A percentile compares a stretch with the other conserved stretches of the same genome.
Conservation (phyloP, 129 eudicot species). For the Tagetes patula region DNA sequence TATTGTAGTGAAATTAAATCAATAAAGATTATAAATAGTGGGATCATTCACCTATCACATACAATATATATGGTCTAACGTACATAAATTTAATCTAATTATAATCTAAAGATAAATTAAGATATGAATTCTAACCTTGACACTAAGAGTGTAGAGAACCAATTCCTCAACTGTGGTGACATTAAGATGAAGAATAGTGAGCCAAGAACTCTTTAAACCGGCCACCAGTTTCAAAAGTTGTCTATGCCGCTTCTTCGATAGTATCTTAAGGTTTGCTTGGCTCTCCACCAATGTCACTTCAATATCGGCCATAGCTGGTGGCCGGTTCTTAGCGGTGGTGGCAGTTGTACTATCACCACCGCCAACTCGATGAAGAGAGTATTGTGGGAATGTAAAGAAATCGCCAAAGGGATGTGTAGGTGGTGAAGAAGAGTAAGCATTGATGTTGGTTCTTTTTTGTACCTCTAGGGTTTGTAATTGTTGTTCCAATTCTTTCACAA, state of each 20-base stretch:
- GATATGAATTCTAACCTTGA: conserved; percentile 48
- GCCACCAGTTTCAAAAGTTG: conserved; percentile 59
- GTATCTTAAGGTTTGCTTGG: conserved; percentile 70
- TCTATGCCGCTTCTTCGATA: conserved; percentile 51
- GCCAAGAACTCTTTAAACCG: conserved; percentile 56
- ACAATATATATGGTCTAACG: no score
- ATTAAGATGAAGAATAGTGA: conserved; percentile 68
- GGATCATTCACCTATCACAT: no score
- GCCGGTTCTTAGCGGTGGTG: conserved; percentile 18
- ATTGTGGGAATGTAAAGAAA: conserved; percentile 63
- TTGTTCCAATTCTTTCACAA: conserved; percentile 62
- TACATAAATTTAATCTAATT: no score
- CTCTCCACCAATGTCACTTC: conserved; percentile 72
- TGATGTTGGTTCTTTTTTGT: conserved; percentile 30
- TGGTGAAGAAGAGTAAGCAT: conserved; percentile 16
- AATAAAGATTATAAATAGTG: no score
- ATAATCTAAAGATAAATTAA: background rate
- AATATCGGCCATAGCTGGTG: conserved; percentile 49
- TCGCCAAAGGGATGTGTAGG: conserved; percentile 36
- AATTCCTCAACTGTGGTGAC: conserved; percentile 52
- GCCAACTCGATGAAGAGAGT: conserved; percentile 19
- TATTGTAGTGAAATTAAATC: background rate
- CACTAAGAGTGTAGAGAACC: conserved; percentile 63
- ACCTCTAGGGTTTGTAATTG: conserved; percentile 56
- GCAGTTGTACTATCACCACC: conserved; percentile 12